Conservation (phyloP, 768 basidiomycete species). For the Suillus subalutaceus region DNA sequence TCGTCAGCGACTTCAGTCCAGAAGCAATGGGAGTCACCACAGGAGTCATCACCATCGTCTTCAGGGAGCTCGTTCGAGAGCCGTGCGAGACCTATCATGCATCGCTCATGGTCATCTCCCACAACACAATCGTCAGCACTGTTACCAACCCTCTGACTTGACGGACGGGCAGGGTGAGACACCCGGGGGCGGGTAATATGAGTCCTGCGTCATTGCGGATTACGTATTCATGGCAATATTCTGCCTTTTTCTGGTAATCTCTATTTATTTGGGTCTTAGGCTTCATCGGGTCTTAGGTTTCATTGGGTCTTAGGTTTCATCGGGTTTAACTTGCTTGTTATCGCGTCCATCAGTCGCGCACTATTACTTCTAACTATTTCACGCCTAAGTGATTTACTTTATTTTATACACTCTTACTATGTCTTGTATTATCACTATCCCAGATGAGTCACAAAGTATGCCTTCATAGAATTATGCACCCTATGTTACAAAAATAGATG, state of each 20-base stretch:
- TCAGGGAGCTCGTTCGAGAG: slow-evolving; percentile 21
- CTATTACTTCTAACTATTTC: not conserved
- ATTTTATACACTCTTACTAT: not conserved
- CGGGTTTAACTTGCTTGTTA: not conserved
- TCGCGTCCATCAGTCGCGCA: not conserved
- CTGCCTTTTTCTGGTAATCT: not conserved
- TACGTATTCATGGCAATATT: not conserved
- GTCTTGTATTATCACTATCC: not conserved
- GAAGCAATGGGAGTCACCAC: slow-evolving; percentile 18
- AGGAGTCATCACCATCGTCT: slow-evolving; percentile 23
- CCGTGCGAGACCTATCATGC: slow-evolving; percentile 17
- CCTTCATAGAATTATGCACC: slow-evolving; percentile 11
- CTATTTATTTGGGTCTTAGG: not conserved
- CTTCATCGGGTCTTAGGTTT: not conserved
- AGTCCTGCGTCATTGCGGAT: not conserved
- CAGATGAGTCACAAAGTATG: not conserved
- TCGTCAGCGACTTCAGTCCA: not conserved
- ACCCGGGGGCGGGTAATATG: not conserved
- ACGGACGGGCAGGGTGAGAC: too few species aligned
- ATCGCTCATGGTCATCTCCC: slow-evolving; percentile 27
- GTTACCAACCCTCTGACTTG: not conserved
- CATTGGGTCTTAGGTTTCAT: not conserved
- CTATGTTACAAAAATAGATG: slow-evolving; percentile 2
- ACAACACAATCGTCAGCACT: not conserved
- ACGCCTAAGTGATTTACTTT: not conserved